Base-by-base conservation (phyloP, 768 basidiomycete genomes). In the Ramaria rubella region DNA sequence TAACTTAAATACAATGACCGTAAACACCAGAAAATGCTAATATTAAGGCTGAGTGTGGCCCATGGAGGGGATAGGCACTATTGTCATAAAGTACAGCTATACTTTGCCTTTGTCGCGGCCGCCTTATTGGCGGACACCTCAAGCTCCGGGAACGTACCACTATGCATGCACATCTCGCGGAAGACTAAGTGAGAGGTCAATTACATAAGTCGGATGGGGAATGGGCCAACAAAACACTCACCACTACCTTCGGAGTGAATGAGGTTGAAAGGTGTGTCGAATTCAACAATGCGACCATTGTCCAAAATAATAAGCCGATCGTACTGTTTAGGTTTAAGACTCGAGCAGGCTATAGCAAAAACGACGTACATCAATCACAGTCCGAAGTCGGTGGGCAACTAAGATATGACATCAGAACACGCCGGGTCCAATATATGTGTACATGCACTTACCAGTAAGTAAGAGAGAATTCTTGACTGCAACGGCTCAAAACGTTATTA, bases 231-330 rank as follows among this genome's bases (percentile, higher is more conserved):
- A 14, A 31, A 36, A 48, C 44, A n/a, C 24, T 17, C 36, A 56
- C 55, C 43, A 8, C 80, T 76, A 23, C 69, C 71, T 59, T 77
- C 72, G 48, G 72, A 73, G 44, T 71, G 64, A 51, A 78, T 77
- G 29, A 82, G 64, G 52, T 75, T 75, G 59, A 70, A 69, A 3
- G 81, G 81, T 19, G 80, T 80, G 61, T 81, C 81, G 53, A 78
- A 78, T 63, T 77, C 75, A 14, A 65, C 71, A 23, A 76, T 60
- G 56, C 66, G 26, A 59, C 65, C 85, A 15, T 55, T 68, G 72
- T 93, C 88, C n/a, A 93, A 72, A 7, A 93, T 83, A 58, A 93
- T 78, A 58, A 94, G 70, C 29, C 85, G 75, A 69, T 87, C 85
- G 63, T 94, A 85, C 56, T 64, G 59, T n/a, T n/a, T n/a, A n/a